Evolutionary conservation across 1,139 yeast genomes (phyloP).

Genomic region (Debaryomyces sp.): DNA sequence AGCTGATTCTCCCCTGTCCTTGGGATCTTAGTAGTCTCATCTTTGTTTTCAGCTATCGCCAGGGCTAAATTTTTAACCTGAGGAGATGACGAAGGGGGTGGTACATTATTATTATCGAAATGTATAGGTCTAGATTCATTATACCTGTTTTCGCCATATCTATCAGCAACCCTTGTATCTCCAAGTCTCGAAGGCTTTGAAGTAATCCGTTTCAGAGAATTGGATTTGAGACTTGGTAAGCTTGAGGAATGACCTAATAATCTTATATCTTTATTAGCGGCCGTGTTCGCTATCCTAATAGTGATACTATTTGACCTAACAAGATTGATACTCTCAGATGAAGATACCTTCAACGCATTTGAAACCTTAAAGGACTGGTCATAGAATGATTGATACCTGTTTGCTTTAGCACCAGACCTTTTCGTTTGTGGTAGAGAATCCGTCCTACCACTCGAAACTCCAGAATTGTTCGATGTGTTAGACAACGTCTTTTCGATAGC

Average conservation of each 20-base stretch:
- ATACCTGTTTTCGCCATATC: neutral
- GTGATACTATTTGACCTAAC: constrained; percentile 28
- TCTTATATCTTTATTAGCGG: constrained; percentile 17
- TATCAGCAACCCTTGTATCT: constrained; percentile 11
- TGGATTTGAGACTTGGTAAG: constrained; percentile 37
- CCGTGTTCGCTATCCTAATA: constrained; percentile 7
- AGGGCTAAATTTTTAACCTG: neutral
- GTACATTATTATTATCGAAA: constrained; percentile 11
- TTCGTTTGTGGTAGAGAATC: constrained; percentile 17
- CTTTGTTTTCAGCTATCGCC: neutral
- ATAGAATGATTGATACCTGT: constrained; percentile 52
- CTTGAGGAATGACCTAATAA: constrained; percentile 45
- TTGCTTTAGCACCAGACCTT: constrained; percentile 51
- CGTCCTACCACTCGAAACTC: constrained; percentile 14
- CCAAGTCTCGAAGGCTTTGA: constrained; percentile 9
- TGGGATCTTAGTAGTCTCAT: neutral
- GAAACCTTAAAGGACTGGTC: constrained; percentile 50
- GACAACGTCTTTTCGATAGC: constrained; percentile 37
- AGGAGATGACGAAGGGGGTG: constrained; percentile 16
- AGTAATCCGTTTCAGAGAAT: constrained; percentile 13
- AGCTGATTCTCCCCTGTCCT: neutral
- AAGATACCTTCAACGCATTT: constrained; percentile 46
- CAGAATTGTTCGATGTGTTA: constrained; percentile 36
- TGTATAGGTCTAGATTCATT: constrained; percentile 7
- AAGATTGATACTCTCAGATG: constrained; percentile 46